Base-by-base conservation (phyloP, 1,284 basidiomycete genomes). In the Xanthoconium separans region DNA sequence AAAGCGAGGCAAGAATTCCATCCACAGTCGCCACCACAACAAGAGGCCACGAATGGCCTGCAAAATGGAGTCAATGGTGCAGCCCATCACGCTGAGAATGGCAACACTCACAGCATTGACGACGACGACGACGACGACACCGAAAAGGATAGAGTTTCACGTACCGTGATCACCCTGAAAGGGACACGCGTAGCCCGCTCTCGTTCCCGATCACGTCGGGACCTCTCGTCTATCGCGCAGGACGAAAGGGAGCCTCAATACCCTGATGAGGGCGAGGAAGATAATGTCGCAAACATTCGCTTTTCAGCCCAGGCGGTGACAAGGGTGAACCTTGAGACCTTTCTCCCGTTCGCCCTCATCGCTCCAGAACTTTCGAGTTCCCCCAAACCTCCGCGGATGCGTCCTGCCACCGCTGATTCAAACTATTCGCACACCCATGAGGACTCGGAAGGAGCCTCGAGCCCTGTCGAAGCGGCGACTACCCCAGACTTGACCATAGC, bases 321-420 rank as follows among this genome's bases (percentile, higher is more conserved):
- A 15, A 83, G 81, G 63, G 74, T 73, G 12, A 79, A 84, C 63
- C 70, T 89, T 50, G 73, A 70, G 37, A 68, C 73, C 7, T 66
- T 83, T 41, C 75, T 92, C 58, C 90, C 90, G 2, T 92, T 91
- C 63, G 88, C 87, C 10, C 70, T 93, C 47, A 87, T 92, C 64
- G 77, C 85, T 30, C 90, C 90, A 2, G 87, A 92, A 71, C 64
- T 69, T 34, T 73, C 68, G 41, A 72, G 65, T 45, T 72, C 75
- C 46, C 65, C 71, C 34, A 75, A 76, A 48, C 59, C 65, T 18
- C 61, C 68, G 68, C 47, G 65, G 61, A 27, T 59, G 59, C 54
- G 58, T 47, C 46, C 47, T 7, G 30, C 49, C 2, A 51, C 53
- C 36, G 40, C 55, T 33, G 65, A 65, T 45, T 70, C 64, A 3